Percentiles rank a stretch among this genome's conserved stretches.
Evolutionary conservation across 1,284 basidiomycete genomes (phyloP).

Genomic region (Apiotrichum mycotoxinovorans): DNA sequence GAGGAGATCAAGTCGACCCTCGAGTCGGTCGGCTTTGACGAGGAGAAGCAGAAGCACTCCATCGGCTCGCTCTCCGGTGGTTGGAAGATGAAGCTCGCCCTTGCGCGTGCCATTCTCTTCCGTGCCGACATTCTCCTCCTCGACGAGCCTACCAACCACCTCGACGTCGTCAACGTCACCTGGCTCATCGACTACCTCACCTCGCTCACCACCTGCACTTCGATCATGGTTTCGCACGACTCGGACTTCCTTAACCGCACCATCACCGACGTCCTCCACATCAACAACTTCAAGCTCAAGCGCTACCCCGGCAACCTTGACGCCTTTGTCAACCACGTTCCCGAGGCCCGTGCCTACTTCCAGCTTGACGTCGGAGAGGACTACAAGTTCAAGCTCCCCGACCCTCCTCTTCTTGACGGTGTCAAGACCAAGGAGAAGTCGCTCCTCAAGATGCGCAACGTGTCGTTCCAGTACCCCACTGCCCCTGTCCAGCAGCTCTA

Average conservation of each 20-base stretch:
- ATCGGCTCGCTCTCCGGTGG: slow-evolving; percentile 95
- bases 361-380: slow-evolving; percentile 89
- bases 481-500: slow-evolving; percentile 81
- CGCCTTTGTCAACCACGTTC: slow-evolving; percentile 87
- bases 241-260: slow-evolving; percentile 98
- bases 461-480: slow-evolving; percentile 93
- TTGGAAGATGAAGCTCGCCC: slow-evolving; percentile 99
- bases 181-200: slow-evolving; percentile 97
- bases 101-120: slow-evolving; percentile 98
- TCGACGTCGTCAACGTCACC: slow-evolving; percentile 93
- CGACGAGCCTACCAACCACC: slow-evolving; percentile 97
- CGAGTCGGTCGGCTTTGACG: slow-evolving; percentile 84
- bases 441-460: slow-evolving; percentile 94
- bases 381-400: slow-evolving; percentile 95
- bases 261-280: slow-evolving; percentile 96
- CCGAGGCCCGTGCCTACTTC: slow-evolving; percentile 98
- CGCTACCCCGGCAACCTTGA: slow-evolving; percentile 97
- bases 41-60: slow-evolving; percentile 75
- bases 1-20: slow-evolving; percentile 76
- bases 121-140: slow-evolving; percentile 95
- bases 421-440: slow-evolving; percentile 99
- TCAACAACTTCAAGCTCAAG: slow-evolving; percentile 98
- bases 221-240: slow-evolving; percentile 98
- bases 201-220: slow-evolving; percentile 83
- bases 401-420: slow-evolving; percentile 94